Evolutionary conservation across 2,329 filamentous ascomycete species (phyloP).

Genomic region (Arthrobotrys pseudoclavata): DNA sequence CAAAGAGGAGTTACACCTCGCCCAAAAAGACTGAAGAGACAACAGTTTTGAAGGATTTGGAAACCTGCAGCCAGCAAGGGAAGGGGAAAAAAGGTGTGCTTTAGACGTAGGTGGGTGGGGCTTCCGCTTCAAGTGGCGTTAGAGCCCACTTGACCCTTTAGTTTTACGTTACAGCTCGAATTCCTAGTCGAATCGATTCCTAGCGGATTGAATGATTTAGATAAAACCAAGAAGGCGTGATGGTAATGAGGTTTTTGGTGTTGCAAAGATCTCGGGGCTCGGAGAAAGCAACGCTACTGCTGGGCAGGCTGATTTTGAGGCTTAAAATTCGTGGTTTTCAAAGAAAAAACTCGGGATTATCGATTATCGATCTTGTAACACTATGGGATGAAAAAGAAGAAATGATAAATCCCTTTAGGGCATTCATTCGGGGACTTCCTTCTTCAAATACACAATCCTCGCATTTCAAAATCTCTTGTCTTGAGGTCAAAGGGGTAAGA

Average conservation of each 20-base stretch:
- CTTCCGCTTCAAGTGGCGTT: constrained; percentile 14
- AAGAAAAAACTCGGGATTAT: not conserved
- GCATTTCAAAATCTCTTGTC: not conserved
- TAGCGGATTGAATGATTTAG: constrained; percentile 6
- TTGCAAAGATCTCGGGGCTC: constrained; percentile 2
- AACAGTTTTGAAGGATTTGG: constrained; percentile 55
- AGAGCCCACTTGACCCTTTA: constrained; percentile 33
- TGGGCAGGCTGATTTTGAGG: constrained; percentile 16
- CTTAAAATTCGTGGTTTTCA: not conserved
- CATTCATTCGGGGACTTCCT: constrained; percentile 11
- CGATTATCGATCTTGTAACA: not conserved
- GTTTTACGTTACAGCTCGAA: constrained; percentile 10
- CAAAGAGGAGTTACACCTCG: constrained; percentile 13
- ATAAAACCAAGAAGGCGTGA: constrained; percentile 10
- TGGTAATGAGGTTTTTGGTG: constrained; percentile 4
- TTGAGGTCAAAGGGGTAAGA: not conserved
- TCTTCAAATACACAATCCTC: constrained; percentile 19
- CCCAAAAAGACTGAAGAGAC: constrained; percentile 12
- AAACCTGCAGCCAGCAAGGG: constrained; percentile 36
- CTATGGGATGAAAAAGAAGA: constrained; percentile 19
- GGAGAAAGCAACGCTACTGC: not conserved
- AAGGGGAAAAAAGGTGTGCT: constrained; percentile 2
- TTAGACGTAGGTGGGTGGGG: constrained; percentile 24
- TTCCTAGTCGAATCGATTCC: not conserved
- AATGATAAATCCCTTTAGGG: not conserved